phyloP scores from a whole-genome alignment of 2,329 filamentous ascomycete species.

The Diaporthe citrichinensis region DNA sequence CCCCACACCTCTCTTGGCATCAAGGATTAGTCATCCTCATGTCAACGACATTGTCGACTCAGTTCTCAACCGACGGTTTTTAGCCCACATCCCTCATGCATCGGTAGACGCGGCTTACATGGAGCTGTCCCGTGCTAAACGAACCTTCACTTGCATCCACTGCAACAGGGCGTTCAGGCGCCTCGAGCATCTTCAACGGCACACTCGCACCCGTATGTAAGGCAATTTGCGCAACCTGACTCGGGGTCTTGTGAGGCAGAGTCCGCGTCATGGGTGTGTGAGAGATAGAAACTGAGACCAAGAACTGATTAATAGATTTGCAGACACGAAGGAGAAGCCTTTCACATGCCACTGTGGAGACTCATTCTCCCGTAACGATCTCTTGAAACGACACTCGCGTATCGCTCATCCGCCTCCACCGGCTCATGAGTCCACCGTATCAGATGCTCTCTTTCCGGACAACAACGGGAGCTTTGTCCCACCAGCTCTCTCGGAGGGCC shows the following conservation, averaged over 20 bases:
- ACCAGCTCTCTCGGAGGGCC: not conserved
- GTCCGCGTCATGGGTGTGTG: not conserved
- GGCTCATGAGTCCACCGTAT: not conserved
- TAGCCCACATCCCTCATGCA: too few species aligned
- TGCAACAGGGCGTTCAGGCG: conserved; percentile 1
- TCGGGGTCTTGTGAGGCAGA: not conserved
- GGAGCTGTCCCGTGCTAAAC: not conserved
- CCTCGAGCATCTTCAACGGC: conserved; percentile 7
- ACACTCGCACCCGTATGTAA: not conserved
- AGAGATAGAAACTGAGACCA: not conserved
- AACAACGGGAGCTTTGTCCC: not conserved
- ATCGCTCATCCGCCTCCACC: not conserved
- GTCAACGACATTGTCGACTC: not conserved
- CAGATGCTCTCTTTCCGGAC: not conserved
- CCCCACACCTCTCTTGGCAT: not conserved
- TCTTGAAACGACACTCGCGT: conserved; percentile 4
- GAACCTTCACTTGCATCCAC: not conserved
- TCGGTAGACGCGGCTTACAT: not conserved
- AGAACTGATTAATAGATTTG: not conserved
- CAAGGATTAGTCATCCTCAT: not conserved
- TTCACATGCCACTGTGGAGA: not conserved
- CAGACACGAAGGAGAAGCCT: conserved; percentile 1
- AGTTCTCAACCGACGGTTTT: not conserved
- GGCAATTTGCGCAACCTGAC: not conserved
- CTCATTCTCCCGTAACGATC: not conserved